A percentile compares a stretch with the other conserved stretches of the same genome.
Conservation (phyloP, 768 basidiomycete species). For the Tylopilus balloui region DNA sequence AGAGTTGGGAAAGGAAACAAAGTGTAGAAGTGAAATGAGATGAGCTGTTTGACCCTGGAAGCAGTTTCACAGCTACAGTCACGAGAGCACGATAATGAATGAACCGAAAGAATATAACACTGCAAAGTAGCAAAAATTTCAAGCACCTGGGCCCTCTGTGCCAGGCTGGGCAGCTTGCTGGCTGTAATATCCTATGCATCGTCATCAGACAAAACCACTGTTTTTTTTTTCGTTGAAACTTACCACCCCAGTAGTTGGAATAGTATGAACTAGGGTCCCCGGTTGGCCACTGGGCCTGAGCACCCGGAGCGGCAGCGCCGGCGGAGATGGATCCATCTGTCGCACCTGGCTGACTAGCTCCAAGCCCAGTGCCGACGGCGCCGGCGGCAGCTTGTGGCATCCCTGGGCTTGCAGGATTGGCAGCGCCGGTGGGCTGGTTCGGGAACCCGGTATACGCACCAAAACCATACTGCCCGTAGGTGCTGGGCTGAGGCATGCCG, state of each 20-base stretch:
- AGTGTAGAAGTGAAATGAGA: slow-evolving; percentile 9
- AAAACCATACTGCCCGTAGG: slow-evolving; percentile 74
- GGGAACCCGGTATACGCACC: slow-evolving; percentile 71
- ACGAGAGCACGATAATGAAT: slow-evolving; percentile 25
- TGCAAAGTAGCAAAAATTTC: slow-evolving; percentile 23
- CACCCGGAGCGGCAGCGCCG: slow-evolving; percentile 48
- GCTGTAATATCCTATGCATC: slow-evolving; percentile 68
- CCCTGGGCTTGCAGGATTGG: slow-evolving; percentile 38
- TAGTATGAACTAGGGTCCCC: slow-evolving; percentile 74
- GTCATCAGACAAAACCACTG: slow-evolving; percentile 12
- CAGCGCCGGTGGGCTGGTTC: slow-evolving; percentile 50
- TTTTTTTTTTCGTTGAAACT: slow-evolving; percentile 20
- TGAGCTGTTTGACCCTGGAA: slow-evolving; percentile 17
- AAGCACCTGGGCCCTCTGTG: slow-evolving; percentile 45
- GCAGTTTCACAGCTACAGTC: slow-evolving; percentile 32
- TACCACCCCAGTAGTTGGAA: slow-evolving; percentile 82
- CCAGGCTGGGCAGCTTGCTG: slow-evolving; percentile 67
- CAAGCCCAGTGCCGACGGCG: slow-evolving; percentile 50
- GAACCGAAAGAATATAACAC: slow-evolving; percentile 23
- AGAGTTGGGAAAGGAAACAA: slow-evolving; percentile 25
- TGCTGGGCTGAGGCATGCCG: slow-evolving; percentile 79
- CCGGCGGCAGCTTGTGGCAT: slow-evolving; percentile 56
- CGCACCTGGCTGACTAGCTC: slow-evolving; percentile 53
- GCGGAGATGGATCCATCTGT: slow-evolving; percentile 48
- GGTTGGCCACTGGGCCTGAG: slow-evolving; percentile 73